Evolutionary conservation across 306 rosid genomes (phyloP).

Genomic region (barrel medic (Medicago truncatula)): MtrunA17r5.0-ANR NC_053043.1:46317501-46318000

Average conservation of each 20-base stretch:
- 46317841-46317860: neutral
- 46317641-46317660: no score
- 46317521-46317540: no score
- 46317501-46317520: no score
- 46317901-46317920: constrained; percentile 45
- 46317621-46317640: no score
- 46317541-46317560: no score
- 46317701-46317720: neutral
- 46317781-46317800: neutral
- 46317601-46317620: no score
- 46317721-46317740: neutral
- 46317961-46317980: constrained; percentile 41
- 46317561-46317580: no score
- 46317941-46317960: neutral
- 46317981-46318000: constrained; percentile 49
- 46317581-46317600: no score
- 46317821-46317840: constrained; percentile 25
- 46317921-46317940: constrained; percentile 6
- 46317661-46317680: no score
- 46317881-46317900: constrained; percentile 53
- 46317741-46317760: neutral
- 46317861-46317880: constrained; percentile 10
- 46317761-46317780: constrained; percentile 27
- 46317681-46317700: neutral
- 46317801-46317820: constrained; percentile 1